Conservation (phyloP, 1,284 basidiomycete genomes). For the Apiotrichum veenhuisii region DNA sequence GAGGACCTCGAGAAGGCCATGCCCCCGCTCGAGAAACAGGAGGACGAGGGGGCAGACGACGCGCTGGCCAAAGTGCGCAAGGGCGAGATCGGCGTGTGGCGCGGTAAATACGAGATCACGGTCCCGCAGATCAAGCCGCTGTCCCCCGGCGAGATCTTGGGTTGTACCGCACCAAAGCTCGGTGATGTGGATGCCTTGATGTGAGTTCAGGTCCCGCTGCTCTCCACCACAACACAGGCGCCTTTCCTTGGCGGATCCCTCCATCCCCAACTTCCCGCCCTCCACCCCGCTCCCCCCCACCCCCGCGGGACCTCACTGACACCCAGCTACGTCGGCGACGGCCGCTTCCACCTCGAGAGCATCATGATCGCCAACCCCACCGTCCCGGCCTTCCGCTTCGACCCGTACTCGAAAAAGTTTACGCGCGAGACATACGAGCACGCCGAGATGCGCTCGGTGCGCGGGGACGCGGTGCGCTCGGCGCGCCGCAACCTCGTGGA, state of each 20-base stretch:
- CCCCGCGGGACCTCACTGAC: too few species aligned
- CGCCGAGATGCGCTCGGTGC: constrained; percentile 71
- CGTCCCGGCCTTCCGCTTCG: constrained; percentile 96
- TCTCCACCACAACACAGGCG: not conserved
- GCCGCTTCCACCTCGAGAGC: constrained; percentile 94
- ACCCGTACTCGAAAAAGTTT: constrained; percentile 96
- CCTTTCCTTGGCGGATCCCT: not conserved
- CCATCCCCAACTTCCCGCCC: too few species aligned
- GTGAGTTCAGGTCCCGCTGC: constrained; percentile 53
- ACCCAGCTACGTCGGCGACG: constrained; percentile 88
- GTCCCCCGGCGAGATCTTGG: constrained; percentile 92
- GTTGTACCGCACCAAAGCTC: constrained; percentile 89
- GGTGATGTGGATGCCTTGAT: constrained; percentile 74
- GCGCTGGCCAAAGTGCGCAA: constrained; percentile 34
- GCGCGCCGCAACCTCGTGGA: constrained; percentile 64
- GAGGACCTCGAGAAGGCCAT: constrained; percentile 59
- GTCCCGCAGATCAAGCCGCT: constrained; percentile 91
- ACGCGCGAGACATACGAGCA: constrained; percentile 92
- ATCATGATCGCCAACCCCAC: constrained; percentile 98
- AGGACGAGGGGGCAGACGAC: constrained; percentile 7
- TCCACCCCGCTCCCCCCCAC: too few species aligned
- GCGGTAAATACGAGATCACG: constrained; percentile 64
- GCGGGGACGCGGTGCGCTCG: constrained; percentile 70
- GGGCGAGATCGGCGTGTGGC: constrained; percentile 47
- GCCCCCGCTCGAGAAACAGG: constrained; percentile 27